phyloP scores from a whole-genome alignment of 441 rosid species.

The Populus hybrid region DNA sequence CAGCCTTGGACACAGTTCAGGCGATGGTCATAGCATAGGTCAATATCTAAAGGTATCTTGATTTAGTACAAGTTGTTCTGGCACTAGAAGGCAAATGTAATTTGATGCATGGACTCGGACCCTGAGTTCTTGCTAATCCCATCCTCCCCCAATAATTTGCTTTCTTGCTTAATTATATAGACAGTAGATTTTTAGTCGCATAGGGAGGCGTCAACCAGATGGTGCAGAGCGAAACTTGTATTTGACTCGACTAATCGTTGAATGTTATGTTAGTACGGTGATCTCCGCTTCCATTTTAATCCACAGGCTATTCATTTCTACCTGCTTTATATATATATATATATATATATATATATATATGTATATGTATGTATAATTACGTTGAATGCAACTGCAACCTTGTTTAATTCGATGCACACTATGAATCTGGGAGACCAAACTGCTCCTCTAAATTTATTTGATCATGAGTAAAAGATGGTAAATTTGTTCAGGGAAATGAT shows the following conservation, averaged over 20 bases:
- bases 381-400: neutral
- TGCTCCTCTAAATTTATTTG: no score
- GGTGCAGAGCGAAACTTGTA: neutral
- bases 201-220: neutral
- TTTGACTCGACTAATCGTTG: neutral
- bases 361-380: neutral
- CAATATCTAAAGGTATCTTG: neutral
- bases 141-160: neutral
- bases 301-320: neutral
- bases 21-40: conserved; percentile 16
- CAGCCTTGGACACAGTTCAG: conserved; percentile 3
- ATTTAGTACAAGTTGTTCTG: neutral
- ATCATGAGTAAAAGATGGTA: no score
- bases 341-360: no score
- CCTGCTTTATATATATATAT: fast-evolving
- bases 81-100: neutral
- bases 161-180: neutral
- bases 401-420: no score
- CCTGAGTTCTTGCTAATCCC: neutral
- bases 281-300: neutral
- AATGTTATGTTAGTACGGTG: neutral
- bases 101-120: neutral
- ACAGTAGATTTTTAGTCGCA: neutral
- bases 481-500: no score
- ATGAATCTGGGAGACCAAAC: neutral